Evolutionary conservation across 768 basidiomycete genomes (phyloP).

Genomic region (Kwoniella botswanensis): DNA sequence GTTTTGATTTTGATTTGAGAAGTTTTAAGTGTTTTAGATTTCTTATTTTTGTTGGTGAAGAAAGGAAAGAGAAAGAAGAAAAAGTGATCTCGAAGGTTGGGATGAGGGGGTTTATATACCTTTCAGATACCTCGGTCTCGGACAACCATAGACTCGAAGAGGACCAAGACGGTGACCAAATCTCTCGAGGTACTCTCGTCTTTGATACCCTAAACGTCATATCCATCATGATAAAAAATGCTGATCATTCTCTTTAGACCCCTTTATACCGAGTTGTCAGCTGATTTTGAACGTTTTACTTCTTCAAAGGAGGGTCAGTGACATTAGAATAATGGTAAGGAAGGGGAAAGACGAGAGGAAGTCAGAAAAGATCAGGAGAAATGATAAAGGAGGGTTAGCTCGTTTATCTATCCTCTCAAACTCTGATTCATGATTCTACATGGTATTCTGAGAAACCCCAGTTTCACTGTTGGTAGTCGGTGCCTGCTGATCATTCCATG

Average conservation of each 20-base stretch:
- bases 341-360: not conserved
- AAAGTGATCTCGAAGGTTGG: not conserved
- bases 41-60: slow-evolving; percentile 16
- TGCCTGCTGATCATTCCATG: not conserved
- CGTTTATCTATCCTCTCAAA: not conserved
- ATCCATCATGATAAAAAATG: not conserved
- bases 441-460: not conserved
- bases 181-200: not conserved
- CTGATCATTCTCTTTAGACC: not conserved
- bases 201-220: slow-evolving; percentile 6
- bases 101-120: slow-evolving; percentile 19
- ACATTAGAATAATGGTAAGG: not conserved
- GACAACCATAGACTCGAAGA: not conserved
- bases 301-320: slow-evolving; percentile 7
- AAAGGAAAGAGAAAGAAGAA: slow-evolving; percentile 24
- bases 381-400: not conserved
- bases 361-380: not conserved
- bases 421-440: not conserved
- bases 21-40: not conserved
- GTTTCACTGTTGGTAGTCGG: not conserved
- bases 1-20: not conserved
- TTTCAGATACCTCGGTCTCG: slow-evolving; percentile 11
- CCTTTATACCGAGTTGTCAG: not conserved
- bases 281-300: not conserved
- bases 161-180: not conserved